Base-by-base conservation (phyloP, 306 rosid species). In the Oemleria cerasiformis region DNA sequence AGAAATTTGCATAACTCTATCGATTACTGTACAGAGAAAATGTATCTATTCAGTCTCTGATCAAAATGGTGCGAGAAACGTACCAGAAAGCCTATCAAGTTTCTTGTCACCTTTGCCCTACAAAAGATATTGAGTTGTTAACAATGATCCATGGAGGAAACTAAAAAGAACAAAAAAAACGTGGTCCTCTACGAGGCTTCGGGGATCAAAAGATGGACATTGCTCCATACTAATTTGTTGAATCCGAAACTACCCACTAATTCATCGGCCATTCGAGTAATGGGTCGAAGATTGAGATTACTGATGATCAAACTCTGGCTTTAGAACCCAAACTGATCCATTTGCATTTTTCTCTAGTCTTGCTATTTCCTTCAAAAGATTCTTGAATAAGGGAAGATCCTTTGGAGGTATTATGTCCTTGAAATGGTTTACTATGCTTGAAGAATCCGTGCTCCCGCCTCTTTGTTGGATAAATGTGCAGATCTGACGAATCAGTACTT, bases 341-440 rank as follows among this genome's bases (percentile, higher is more conserved):
- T 77, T 64, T 9, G 81, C 78, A 71, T 78, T 83, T 81, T 89
- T 94, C 73, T 85, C 87, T 63, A 91, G 74, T 54, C 70, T 79
- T 4, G 99, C 97, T 71, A 94, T 91, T 81, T 94, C 99, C 85
- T 91, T 94, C 56, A 94, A 76, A 57, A 94, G 86, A 88, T 89
- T 91, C 90, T 91, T 94, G 73, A 94, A 94, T 86, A 94, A 62
- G n/a, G 97, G 88, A 67, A 94, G 88, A 84, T 91, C 96, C 30
- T 72, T 75, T 0, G 92, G 69, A 40, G 95, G 95, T 82, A 91
- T 84, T 74, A 87, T 87, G 71, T 86, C 90, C 88, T 80, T 87
- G 62, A 94, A 94, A 84, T 91, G 84, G 84, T 86, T 81, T 57
- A 94, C 99, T 75, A 94, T 91, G 84, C 76, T 80, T 69, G 81